Evolutionary conservation across 169 alveolate genomes (phyloP), one percentile per base, ranked within the genome.

Genomic region (Babesia gibsoni): DNA sequence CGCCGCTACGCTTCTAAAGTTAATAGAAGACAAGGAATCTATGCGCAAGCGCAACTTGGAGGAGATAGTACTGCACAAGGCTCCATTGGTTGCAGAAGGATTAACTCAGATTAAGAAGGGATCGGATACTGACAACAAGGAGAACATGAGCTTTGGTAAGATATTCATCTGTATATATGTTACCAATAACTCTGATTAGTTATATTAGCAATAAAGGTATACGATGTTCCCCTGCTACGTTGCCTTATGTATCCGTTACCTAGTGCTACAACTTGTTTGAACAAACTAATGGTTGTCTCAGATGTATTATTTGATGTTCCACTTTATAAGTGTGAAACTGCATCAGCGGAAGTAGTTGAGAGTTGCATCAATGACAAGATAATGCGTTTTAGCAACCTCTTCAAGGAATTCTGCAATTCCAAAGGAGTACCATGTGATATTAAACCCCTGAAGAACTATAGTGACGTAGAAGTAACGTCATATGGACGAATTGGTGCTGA

Each of bases 401-500:
- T 77, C 58, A 54, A 54, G 48, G 48, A 42, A 14, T 77, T 41
- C 52, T 77, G 86, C 52, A 42, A 41, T 22, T 67, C 81, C 4
- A 77, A 77, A 53, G 77, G 68, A 18, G 33, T 77, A n/a, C 45
- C 70, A 3, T 67, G 73, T 43, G 82, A 67, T n/a, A 49, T 77
- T 22, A 77, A 77, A 36, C 86, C 81, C 20, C 53, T 77, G 33
- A 57, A 73, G 56, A 67, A 57, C 49, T 54, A n/a, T 27, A 66
- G 82, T 52, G 86, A 77, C 37, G 53, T 41, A n/a, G 88, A 79
- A 8, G 70, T 46, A 6, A 68, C 83, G 6, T 77, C 56, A 8
- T 79, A 79, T 32, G 88, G 88, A 18, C 66, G 83, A 18, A 79
- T 79, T 23, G 82, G 88, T 4, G 39, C 83, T 12, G 88, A 79